Conservation (phyloP, 148 eudicot species). For the Silene latifolia region DNA sequence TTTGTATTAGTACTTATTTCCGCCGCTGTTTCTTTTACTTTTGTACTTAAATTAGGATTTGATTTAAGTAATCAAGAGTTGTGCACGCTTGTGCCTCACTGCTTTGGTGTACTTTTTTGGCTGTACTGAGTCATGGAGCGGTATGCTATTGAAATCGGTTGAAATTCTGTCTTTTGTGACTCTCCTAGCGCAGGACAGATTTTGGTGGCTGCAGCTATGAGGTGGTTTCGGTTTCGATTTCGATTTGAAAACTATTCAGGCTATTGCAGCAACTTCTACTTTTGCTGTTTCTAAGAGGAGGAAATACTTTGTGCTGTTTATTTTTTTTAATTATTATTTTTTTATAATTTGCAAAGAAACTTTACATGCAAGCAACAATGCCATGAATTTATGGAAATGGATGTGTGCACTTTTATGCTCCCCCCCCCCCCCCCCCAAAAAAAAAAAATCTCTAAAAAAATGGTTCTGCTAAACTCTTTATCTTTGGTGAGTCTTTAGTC, state of each 20-base stretch:
- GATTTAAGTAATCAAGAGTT: background rate
- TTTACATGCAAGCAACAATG: background rate
- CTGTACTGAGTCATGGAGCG: background rate
- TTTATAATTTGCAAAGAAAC: too few relatives aligned
- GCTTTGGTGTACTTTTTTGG: background rate
- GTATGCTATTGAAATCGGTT: background rate
- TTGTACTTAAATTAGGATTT: background rate
- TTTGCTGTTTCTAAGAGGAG: conserved; percentile 5
- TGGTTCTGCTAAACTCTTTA: background rate
- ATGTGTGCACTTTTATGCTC: background rate
- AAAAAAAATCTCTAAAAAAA: background rate
- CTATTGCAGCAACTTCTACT: background rate
- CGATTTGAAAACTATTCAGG: background rate
- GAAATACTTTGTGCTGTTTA: background rate
- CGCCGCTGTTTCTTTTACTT: background rate
- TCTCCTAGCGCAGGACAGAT: background rate
- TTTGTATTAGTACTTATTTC: background rate
- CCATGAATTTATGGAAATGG: background rate
- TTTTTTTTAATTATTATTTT: too few relatives aligned
- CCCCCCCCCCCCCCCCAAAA: too few relatives aligned
- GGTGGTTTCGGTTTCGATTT: background rate
- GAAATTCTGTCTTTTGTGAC: background rate
- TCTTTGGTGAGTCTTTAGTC: background rate
- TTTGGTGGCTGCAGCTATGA: conserved; percentile 7
- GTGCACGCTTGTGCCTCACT: background rate